These are phyloP conservation scores for Xylaria acuta DNA, from an alignment of 495 filamentous ascomycete genomes.

Conservation along the genomic window DNA sequence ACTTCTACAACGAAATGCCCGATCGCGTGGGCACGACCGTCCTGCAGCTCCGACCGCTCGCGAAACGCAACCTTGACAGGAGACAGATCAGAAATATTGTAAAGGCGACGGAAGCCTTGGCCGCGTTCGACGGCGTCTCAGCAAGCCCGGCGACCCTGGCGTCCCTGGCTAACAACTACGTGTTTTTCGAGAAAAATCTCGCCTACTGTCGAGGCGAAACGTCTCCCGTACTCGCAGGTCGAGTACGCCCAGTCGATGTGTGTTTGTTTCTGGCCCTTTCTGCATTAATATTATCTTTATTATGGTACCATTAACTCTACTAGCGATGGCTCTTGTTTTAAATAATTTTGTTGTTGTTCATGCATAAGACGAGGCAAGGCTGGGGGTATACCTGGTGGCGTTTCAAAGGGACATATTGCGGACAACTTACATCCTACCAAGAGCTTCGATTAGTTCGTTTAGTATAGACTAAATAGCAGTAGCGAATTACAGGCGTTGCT, in stretches of 20 bases:
- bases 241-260: no score
- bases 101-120: constrained; percentile 56
- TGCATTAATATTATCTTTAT: no score
- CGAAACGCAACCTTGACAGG: constrained; percentile 60
- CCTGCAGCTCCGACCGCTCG: constrained; percentile 48
- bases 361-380: not conserved
- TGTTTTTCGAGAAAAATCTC: not conserved
- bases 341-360: not conserved
- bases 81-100: constrained; percentile 69
- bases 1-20: constrained; percentile 37
- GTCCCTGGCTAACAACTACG: not conserved
- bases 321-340: not conserved
- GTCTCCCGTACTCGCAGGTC: no score
- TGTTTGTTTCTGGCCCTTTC: no score
- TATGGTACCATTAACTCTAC: not conserved
- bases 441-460: not conserved
- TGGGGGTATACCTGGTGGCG: not conserved
- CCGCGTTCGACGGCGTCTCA: constrained; percentile 37
- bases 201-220: not conserved
- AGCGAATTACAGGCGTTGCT: not conserved
- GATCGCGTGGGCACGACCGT: constrained; percentile 45
- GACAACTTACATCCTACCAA: not conserved
- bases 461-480: not conserved
- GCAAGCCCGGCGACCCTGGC: not conserved
- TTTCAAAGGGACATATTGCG: not conserved